Base-by-base conservation (phyloP, 2,329 filamentous ascomycete species). In the Diaporthe sp. region DNA sequence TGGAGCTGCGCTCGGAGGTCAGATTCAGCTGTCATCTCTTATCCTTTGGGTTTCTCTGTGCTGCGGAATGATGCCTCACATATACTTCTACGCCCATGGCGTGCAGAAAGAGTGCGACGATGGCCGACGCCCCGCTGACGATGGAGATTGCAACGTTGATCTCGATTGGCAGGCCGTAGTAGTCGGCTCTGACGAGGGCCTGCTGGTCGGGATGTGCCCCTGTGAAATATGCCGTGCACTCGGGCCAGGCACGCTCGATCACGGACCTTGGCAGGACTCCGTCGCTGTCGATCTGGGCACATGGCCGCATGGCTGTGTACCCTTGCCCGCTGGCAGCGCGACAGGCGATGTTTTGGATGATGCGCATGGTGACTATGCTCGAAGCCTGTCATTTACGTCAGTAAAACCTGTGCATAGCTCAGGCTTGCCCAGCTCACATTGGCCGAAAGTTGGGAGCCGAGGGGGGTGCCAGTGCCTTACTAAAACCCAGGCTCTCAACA, bases 401-500 rank as follows among this genome's bases (percentile, higher is more conserved):
- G 49, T 31, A 4, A 22, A 55, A 7, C 3, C 3, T 53, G 44
- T 51, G 15, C 25, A 15, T 13, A n/a, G 46, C 5, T 5, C 62
- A 17, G 44, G 34, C n/a, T 53, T 15, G 6, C 15, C 17, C 25
- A 57, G 28, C 10, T 15, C 15, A 25, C 39, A 10, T 19, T 1
- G 39, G 44, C 10, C 3, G 10, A 46, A 5, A 12, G 9, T 9
- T 37, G 22, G 49, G n/a, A 39, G 28, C 6, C 12, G 4, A 12
- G 12, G n/a, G n/a, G 6, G 17, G 15, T 10, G 25, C 42, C 42
- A 2, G 42, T 10, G 22, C 17, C 73, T 51, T 76, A 88, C 85
- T 76, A 87, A 87, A 53, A 88, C 82, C 88, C 88, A 89, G 10
- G 87, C 85, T 31, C 91, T 81, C 42, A 93, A 79, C 91, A 92